Conservation (phyloP, 257 asterid species). For the Solanum okadae region DNA sequence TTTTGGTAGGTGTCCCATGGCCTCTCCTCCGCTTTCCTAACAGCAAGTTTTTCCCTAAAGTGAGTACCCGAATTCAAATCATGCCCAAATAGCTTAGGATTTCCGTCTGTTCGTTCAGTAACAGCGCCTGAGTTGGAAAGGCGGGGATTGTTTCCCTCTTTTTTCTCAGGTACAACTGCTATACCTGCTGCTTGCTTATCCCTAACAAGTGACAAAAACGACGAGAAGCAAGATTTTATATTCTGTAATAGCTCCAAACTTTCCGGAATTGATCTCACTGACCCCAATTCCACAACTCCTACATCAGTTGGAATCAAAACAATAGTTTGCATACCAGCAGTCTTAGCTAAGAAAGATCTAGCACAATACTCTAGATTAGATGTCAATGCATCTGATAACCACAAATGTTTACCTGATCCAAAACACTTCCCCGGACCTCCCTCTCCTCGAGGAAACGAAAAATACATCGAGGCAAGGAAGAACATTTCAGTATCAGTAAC, state of each 20-base stretch:
- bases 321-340: slow-evolving; percentile 81
- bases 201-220: slow-evolving; percentile 29
- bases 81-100: slow-evolving; percentile 64
- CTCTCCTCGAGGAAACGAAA: slow-evolving; percentile 68
- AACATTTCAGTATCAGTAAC: slow-evolving; percentile 96
- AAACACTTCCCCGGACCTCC: slow-evolving; percentile 91
- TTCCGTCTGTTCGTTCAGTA: slow-evolving; percentile 21
- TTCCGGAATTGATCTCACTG: slow-evolving; percentile 66
- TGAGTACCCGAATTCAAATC: slow-evolving; percentile 34
- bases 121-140: slow-evolving; percentile 13
- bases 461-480: slow-evolving; percentile 95
- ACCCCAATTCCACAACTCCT: slow-evolving; percentile 92
- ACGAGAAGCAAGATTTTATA: slow-evolving; percentile 48
- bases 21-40: slow-evolving; percentile 31
- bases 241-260: slow-evolving; percentile 43
- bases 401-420: slow-evolving; percentile 49
- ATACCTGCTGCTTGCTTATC: slow-evolving; percentile 34
- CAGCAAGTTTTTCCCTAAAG: slow-evolving; percentile 29
- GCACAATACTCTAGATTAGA: slow-evolving; percentile 52
- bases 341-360: slow-evolving; percentile 73
- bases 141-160: slow-evolving; percentile 10
- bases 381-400: slow-evolving; percentile 55
- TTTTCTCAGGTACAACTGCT: slow-evolving; percentile 23
- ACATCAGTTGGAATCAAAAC: slow-evolving; percentile 77
- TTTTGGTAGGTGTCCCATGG: slow-evolving; percentile 22